Base-by-base conservation (phyloP, 352 stramenopile genomes). In the Phytopythium sindhum region DNA sequence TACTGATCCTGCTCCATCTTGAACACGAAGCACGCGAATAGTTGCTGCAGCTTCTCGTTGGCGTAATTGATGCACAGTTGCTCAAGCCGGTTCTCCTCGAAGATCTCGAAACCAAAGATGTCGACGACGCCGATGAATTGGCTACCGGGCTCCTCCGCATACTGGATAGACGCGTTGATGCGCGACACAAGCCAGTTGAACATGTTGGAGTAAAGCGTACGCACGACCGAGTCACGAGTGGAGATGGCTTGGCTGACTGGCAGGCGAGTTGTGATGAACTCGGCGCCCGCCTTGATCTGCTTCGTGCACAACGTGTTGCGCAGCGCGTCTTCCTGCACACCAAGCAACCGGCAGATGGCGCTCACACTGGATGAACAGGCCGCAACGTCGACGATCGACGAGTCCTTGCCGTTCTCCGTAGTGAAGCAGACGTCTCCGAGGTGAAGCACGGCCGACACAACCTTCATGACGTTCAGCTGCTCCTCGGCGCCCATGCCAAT, bases 141-240 rank as follows among this genome's bases (percentile, higher is more conserved):
- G 39, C 67, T 87, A 0, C 62, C 63, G 0, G 65, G 65, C 62
- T 86, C 72, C 67, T 91, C 80, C 60, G 80, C 80, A 73, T 94
- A 93, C 72, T 93, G 74, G 63, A 98, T 95, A 58, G 75, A 97
- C 69, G 76, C 73, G 72, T 98, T 98, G 73, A 98, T 97, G 37
- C 86, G 80, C 55, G 86, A 76, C 12, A 99, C 96, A 33, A 99
- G 80, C 93, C 94, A 99, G 48, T 97, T 88, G 73, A 97, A 97
- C 60, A 97, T 61, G 56, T 92, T 90, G 7, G 85, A 83, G 71
- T 97, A 97, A 9, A 97, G 70, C 10, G 83, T 95, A 65, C 95
- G 96, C 26, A 89, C 87, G 24, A 97, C 73, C 17, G 89, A 90
- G 60, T 97, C 90, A 17, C 90, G 83, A 9, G 88, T 94, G 19